Evolutionary conservation across 2,329 filamentous ascomycete genomes (phyloP).

Genomic region (Arthrobotrys pseudoclavata): DNA sequence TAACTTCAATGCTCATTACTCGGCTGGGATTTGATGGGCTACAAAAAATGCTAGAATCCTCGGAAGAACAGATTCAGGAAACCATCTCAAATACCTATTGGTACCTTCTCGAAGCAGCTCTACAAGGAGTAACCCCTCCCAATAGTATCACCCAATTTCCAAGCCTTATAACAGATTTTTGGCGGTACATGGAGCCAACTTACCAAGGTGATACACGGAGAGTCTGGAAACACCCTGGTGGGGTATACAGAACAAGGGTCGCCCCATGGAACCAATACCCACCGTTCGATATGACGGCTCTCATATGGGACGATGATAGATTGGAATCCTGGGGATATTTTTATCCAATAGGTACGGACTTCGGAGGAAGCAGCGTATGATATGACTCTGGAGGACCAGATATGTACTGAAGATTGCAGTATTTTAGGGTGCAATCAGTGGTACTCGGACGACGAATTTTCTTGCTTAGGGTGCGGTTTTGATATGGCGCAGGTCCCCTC

Average conservation of each 20-base stretch:
- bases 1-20: conserved; percentile 24
- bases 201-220: conserved; percentile 11
- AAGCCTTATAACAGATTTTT: conserved; percentile 11
- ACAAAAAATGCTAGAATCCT: conserved; percentile 11
- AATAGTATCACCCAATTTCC: conserved; percentile 19
- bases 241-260: conserved; percentile 14
- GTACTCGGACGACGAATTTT: not conserved
- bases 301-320: conserved; percentile 43
- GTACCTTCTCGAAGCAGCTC: not conserved
- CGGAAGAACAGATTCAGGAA: not conserved
- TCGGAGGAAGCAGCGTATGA: not conserved
- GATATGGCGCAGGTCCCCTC: not conserved
- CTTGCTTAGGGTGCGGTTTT: conserved; percentile 26
- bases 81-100: conserved; percentile 11
- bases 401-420: conserved; percentile 31
- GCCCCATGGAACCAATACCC: conserved; percentile 43
- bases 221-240: conserved; percentile 7
- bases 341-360: conserved; percentile 21
- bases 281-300: conserved; percentile 32
- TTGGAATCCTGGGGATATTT: conserved; percentile 44
- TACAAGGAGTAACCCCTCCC: not conserved
- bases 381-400: conserved; percentile 14
- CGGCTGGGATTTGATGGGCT: conserved; percentile 32
- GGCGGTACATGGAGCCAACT: not conserved
- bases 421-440: conserved; percentile 1